Evolutionary conservation across 331 rosid species (phyloP).

Genomic region (Telfairia occidentalis): DNA sequence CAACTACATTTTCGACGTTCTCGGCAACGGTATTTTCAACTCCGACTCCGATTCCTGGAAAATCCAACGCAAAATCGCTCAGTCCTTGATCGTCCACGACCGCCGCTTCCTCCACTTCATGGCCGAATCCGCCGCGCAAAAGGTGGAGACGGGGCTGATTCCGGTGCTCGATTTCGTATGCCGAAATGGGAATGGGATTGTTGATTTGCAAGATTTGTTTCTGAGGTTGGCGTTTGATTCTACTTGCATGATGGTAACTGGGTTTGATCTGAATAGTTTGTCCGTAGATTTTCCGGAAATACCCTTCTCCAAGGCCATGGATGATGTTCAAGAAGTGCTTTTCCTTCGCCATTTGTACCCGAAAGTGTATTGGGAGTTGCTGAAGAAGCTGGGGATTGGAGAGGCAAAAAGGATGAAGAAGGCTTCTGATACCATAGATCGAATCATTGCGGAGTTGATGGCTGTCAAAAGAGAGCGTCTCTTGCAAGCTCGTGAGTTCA

Average conservation of each 20-base stretch:
- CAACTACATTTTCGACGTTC: conserved; percentile 26
- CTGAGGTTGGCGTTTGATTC: conserved; percentile 21
- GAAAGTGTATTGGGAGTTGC: conserved; percentile 31
- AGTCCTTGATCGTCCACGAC: neutral
- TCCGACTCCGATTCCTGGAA: conserved; percentile 30
- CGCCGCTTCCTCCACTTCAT: conserved; percentile 18
- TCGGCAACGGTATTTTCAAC: conserved; percentile 49
- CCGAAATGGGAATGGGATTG: neutral
- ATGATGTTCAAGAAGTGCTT: conserved; percentile 25
- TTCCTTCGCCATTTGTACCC: conserved; percentile 33
- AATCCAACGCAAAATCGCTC: conserved; percentile 15
- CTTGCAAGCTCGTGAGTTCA: neutral
- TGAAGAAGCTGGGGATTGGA: conserved; percentile 31
- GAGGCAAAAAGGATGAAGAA: conserved; percentile 16
- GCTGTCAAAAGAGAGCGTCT: conserved; percentile 10
- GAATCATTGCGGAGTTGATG: conserved; percentile 18
- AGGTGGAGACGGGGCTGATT: conserved; percentile 17
- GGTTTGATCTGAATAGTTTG: conserved; percentile 29
- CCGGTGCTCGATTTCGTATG: conserved; percentile 18
- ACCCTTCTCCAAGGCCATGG: conserved; percentile 29
- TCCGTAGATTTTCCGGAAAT: conserved; percentile 23
- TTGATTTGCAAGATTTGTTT: conserved; percentile 44
- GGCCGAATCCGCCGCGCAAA: conserved; percentile 9
- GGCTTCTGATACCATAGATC: conserved; percentile 23
- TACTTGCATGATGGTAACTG: conserved; percentile 26